Conservation (phyloP, 352 stramenopile genomes). For the Pythium insidiosum region DNA sequence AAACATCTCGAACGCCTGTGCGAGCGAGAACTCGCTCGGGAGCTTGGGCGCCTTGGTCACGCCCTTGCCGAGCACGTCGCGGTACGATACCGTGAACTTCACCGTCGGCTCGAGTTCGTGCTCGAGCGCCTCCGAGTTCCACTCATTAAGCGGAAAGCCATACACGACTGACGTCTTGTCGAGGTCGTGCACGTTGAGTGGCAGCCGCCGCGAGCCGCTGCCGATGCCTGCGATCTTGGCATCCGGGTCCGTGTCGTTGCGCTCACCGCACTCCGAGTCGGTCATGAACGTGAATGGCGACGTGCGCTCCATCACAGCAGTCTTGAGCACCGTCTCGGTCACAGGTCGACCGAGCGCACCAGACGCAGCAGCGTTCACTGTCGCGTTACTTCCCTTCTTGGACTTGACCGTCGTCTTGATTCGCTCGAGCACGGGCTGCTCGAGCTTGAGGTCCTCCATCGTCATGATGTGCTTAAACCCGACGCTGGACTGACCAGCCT, state of each 20-base stretch:
- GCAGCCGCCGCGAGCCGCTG: constrained; percentile 14
- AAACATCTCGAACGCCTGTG: constrained; percentile 21
- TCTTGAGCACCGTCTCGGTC: constrained; percentile 30
- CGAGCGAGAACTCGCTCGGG: constrained; percentile 6
- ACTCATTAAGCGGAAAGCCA: constrained; percentile 38
- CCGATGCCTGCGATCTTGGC: no score
- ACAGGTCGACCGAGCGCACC: no score
- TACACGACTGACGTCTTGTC: constrained; percentile 29
- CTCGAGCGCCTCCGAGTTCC: constrained; percentile 27
- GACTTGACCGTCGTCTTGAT: constrained; percentile 4
- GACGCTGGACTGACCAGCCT: constrained; percentile 36
- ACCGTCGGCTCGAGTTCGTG: constrained; percentile 6
- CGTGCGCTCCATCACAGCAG: constrained; percentile 20
- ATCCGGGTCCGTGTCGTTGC: constrained; percentile 13
- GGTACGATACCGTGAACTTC: constrained; percentile 7
- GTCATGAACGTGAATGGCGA: constrained; percentile 27
- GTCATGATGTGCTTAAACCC: constrained; percentile 38
- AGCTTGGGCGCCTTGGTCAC: background rate
- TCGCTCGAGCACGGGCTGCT: constrained; percentile 21
- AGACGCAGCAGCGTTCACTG: background rate
- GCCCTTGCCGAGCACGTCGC: background rate
- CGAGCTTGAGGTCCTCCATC: constrained; percentile 27
- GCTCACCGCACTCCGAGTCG: constrained; percentile 19
- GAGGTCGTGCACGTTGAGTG: constrained; percentile 32
- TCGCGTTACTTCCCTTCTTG: constrained; percentile 5